A percentile compares a stretch with the other conserved stretches of the same genome.
Evolutionary conservation across 306 rosid species (phyloP).

Genomic region (Ormosia semicastrata): DNA sequence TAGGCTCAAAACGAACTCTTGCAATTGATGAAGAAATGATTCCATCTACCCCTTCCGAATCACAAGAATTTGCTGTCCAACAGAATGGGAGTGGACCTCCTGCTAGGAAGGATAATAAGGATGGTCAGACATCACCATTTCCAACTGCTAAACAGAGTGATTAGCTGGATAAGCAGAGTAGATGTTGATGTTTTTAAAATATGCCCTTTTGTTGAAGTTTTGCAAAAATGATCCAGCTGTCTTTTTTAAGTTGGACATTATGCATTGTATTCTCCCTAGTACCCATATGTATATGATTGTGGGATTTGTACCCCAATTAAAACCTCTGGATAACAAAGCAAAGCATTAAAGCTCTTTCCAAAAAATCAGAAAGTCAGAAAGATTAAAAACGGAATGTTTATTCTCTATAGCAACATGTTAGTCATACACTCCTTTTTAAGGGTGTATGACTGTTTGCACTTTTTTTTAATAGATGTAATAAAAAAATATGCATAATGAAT

Average conservation of each 20-base stretch:
- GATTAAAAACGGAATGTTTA: too few relatives aligned
- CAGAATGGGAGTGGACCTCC: slow-evolving; percentile 40
- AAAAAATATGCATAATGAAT: too few relatives aligned
- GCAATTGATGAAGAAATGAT: slow-evolving; percentile 53
- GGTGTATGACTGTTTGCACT: too few relatives aligned
- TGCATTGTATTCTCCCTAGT: slow-evolving; percentile 18
- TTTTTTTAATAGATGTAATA: too few relatives aligned
- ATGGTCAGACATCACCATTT: slow-evolving; percentile 36
- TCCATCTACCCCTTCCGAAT: slow-evolving; percentile 33
- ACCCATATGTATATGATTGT: neutral
- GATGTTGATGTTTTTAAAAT: neutral
- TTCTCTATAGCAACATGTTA: too few relatives aligned
- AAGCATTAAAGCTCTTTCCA: too few relatives aligned
- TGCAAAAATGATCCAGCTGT: slow-evolving; percentile 49
- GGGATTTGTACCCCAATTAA: neutral
- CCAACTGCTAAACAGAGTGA: slow-evolving; percentile 37
- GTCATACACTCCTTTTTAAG: too few relatives aligned
- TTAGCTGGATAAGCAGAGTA: slow-evolving; percentile 25
- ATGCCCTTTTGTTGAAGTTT: slow-evolving; percentile 8
- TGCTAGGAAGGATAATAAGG: slow-evolving; percentile 47
- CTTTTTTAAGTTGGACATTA: slow-evolving; percentile 64
- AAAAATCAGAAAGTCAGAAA: too few relatives aligned
- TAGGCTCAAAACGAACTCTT: slow-evolving; percentile 70
- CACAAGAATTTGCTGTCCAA: slow-evolving; percentile 50
- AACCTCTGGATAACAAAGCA: neutral